A percentile compares a stretch with the other conserved stretches of the same genome.
Conservation (phyloP, 164 flowering plant species). For the Vitis vinifera region DNA sequence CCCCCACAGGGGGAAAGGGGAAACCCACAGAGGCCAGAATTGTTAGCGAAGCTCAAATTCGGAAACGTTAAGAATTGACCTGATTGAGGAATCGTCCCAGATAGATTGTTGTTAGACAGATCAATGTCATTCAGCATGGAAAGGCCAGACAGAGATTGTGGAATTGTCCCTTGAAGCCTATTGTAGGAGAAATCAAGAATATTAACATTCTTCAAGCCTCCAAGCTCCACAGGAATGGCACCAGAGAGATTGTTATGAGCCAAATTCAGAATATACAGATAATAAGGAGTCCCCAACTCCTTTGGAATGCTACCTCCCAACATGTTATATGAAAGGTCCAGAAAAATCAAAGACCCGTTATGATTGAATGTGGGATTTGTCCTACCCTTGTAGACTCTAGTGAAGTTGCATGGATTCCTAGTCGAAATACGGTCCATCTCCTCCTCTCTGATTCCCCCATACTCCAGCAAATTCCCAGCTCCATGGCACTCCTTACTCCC, state of each 20-base stretch:
- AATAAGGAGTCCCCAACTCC: constrained; percentile 74
- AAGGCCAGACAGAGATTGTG: constrained; percentile 56
- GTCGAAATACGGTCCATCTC: constrained; percentile 56
- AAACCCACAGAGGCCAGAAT: constrained; percentile 81
- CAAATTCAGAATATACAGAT: constrained; percentile 65
- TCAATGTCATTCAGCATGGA: constrained; percentile 61
- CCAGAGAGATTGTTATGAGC: constrained; percentile 89
- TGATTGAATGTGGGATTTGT: constrained; percentile 67
- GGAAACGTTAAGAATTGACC: constrained; percentile 80
- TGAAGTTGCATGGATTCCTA: constrained; percentile 72
- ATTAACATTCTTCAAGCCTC: constrained; percentile 50
- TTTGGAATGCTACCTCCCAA: constrained; percentile 73
- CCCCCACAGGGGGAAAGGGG: constrained; percentile 66
- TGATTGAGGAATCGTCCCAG: constrained; percentile 69
- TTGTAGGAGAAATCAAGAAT: constrained; percentile 84
- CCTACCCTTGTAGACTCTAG: constrained; percentile 61
- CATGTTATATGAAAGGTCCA: constrained; percentile 76
- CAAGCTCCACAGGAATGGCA: constrained; percentile 67
- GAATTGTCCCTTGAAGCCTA: constrained; percentile 65
- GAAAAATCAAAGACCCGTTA: constrained; percentile 91
- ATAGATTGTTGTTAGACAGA: constrained; percentile 72
- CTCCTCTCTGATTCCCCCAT: constrained; percentile 69
- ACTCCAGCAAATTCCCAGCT: constrained; percentile 90
- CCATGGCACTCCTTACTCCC: constrained; percentile 81
- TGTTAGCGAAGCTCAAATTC: constrained; percentile 49